phyloP scores from a whole-genome alignment of 2,329 filamentous ascomycete genomes.

The Endocalyx cinctus region DNA sequence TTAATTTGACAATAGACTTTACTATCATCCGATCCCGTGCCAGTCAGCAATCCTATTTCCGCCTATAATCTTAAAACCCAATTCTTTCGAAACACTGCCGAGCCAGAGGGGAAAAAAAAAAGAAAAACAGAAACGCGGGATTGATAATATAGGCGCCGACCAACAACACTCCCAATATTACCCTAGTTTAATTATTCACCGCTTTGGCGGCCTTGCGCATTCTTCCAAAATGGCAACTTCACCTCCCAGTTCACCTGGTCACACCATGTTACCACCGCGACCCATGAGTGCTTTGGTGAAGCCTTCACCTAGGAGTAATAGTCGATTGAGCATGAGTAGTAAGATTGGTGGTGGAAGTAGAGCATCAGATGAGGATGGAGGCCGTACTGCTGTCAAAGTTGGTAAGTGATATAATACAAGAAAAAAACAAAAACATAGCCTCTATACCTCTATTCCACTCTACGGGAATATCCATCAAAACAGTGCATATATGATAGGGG shows the following conservation, averaged over 20 bases:
- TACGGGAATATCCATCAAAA: neutral
- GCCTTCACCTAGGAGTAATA: constrained; percentile 68
- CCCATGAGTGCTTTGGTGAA: constrained; percentile 80
- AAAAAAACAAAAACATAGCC: neutral
- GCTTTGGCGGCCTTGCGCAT: constrained; percentile 9
- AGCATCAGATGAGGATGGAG: constrained; percentile 78
- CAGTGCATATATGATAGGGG: neutral
- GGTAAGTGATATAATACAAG: constrained; percentile 52
- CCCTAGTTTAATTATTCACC: no score
- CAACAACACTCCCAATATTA: no score
- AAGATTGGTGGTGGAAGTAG: constrained; percentile 72
- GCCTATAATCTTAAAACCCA: no score
- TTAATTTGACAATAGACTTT: no score
- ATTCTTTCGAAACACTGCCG: no score
- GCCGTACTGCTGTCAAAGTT: constrained; percentile 90
- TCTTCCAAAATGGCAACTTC: constrained; percentile 56
- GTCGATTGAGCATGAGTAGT: constrained; percentile 79
- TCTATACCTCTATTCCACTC: neutral
- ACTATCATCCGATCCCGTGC: no score
- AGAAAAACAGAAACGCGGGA: no score
- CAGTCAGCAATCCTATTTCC: no score
- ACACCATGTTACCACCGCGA: constrained; percentile 54
- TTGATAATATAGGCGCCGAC: no score
- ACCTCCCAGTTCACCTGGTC: constrained; percentile 63
- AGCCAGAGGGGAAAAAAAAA: no score